phyloP scores from a whole-genome alignment of 2,329 filamentous ascomycete species.

The Hymenoscyphus fructigenus region DNA sequence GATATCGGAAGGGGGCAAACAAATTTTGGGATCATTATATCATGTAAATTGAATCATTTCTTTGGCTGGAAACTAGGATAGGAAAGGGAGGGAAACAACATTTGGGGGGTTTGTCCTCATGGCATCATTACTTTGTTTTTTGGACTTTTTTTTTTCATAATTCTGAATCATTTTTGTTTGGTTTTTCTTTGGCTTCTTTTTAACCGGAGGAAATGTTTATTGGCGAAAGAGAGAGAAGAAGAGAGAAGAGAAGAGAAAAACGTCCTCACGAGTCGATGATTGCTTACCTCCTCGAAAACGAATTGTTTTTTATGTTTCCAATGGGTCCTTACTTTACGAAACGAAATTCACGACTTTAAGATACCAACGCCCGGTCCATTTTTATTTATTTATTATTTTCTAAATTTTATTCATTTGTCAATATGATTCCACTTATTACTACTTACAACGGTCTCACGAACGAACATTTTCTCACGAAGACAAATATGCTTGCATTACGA shows the following conservation, averaged over 20 bases:
- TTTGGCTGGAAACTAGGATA: constrained; percentile 3
- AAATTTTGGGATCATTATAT: constrained; percentile 10
- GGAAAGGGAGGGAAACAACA: constrained; percentile 7
- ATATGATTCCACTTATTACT: constrained; percentile 7
- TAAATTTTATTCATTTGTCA: neutral
- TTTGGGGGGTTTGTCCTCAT: constrained; percentile 9
- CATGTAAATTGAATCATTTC: constrained; percentile 27
- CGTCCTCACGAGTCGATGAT: constrained; percentile 3
- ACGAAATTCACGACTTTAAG: constrained; percentile 17
- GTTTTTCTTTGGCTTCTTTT: neutral
- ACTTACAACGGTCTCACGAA: constrained; percentile 17
- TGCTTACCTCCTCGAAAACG: neutral
- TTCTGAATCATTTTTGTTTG: constrained; percentile 1
- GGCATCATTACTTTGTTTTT: constrained; percentile 10
- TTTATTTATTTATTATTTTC: neutral
- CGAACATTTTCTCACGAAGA: constrained; percentile 17
- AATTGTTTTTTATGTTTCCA: neutral
- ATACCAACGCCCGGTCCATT: constrained; percentile 7
- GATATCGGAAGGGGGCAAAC: constrained; percentile 13
- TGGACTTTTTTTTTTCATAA: neutral
- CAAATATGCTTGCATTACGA: neutral
- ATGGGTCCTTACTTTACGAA: neutral
- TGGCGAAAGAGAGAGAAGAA: neutral
- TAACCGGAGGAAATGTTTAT: neutral
- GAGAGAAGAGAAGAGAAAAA: neutral